A percentile compares a stretch with the other conserved stretches of the same genome.
Evolutionary conservation across 1,284 basidiomycete species (phyloP).

Genomic region (Apiotrichum gracile): DNA sequence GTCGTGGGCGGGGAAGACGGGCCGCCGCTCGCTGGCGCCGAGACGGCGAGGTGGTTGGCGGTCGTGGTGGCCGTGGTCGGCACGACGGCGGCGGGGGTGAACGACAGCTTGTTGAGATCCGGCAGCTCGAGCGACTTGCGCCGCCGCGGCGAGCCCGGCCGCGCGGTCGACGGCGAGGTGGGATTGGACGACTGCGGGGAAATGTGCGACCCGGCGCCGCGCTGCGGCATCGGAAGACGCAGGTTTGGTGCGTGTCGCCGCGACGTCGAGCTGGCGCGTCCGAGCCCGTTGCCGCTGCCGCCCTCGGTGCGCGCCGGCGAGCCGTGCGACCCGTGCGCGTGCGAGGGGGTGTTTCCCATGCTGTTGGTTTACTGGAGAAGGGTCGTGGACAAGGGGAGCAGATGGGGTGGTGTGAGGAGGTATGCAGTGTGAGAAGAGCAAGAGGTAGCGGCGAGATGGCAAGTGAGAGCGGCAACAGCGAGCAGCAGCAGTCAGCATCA

Average conservation of each 20-base stretch:
- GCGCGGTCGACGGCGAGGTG: conserved; percentile 35
- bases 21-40: conserved; percentile 2
- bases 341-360: conserved; percentile 45
- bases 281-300: conserved; percentile 10
- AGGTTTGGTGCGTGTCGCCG: conserved; percentile 31
- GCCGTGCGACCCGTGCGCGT: conserved; percentile 26
- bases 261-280: conserved; percentile 11
- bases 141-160: conserved; percentile 35
- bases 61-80: conserved; percentile 39
- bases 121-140: conserved; percentile 46
- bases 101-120: conserved; percentile 44
- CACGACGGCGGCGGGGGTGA: conserved; percentile 42
- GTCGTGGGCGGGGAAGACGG: background rate
- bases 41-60: conserved; percentile 28
- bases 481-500: background rate
- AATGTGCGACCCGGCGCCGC: conserved; percentile 17
- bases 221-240: conserved; percentile 39
- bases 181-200: conserved; percentile 38
- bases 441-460: background rate
- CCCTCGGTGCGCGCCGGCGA: conserved; percentile 1
- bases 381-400: background rate
- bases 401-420: background rate
- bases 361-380: conserved; percentile 1
- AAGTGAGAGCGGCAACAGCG: background rate
- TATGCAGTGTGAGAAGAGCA: background rate